Conservation (phyloP, 495 filamentous ascomycete genomes). For the Penicillium coprophilum region DNA sequence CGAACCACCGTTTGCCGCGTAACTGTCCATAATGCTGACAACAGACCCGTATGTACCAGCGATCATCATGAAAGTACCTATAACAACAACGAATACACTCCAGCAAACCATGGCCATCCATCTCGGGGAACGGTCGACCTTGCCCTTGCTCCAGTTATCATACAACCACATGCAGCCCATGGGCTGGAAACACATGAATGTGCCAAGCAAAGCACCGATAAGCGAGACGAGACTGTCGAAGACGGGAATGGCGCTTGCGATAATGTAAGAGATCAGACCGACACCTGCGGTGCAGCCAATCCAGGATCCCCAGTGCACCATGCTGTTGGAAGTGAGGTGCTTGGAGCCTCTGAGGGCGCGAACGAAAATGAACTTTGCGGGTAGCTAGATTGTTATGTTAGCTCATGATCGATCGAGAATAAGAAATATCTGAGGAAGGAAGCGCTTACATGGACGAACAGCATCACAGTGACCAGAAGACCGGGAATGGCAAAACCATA, state of each 20-base stretch:
- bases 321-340: conserved; percentile 56
- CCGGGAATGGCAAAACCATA: conserved; percentile 73
- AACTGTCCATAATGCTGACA: conserved; percentile 53
- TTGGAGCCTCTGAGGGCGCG: conserved; percentile 55
- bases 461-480: conserved; percentile 32
- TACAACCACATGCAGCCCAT: conserved; percentile 50
- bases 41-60: conserved; percentile 59
- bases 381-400: conserved; percentile 39
- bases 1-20: conserved; percentile 30
- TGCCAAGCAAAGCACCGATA: conserved; percentile 58
- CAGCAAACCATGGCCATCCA: conserved; percentile 35
- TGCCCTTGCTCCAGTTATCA: conserved; percentile 49
- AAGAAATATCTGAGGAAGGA: background rate
- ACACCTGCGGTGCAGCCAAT: conserved; percentile 53
- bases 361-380: conserved; percentile 59
- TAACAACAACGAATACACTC: conserved; percentile 29
- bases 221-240: conserved; percentile 63
- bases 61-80: conserved; percentile 51
- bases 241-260: conserved; percentile 69
- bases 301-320: conserved; percentile 59
- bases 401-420: conserved; percentile 15
- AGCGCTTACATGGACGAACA: conserved; percentile 32
- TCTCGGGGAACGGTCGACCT: conserved; percentile 18
- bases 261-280: conserved; percentile 62
- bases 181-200: conserved; percentile 44